Conservation (phyloP, 768 basidiomycete genomes). For the Naganishia randhawae region DNA sequence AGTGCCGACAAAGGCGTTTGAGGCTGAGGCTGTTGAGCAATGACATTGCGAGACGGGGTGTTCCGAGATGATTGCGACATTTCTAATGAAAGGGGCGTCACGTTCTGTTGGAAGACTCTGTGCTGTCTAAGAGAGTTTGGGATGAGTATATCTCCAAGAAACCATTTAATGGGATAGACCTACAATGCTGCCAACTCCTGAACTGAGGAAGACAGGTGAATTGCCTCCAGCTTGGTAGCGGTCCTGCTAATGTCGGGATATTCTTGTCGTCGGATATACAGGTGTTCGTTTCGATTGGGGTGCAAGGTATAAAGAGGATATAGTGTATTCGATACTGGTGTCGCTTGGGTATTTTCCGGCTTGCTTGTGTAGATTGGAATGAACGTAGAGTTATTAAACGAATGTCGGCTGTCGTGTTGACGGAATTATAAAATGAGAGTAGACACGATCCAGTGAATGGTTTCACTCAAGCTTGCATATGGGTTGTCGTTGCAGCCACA, state of each 20-base stretch:
- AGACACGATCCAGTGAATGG: background rate
- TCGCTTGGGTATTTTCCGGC: background rate
- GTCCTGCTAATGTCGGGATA: background rate
- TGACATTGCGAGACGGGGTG: background rate
- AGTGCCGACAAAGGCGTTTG: conserved; percentile 8
- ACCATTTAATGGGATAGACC: no score
- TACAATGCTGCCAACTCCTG: no score
- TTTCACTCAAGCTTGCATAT: background rate
- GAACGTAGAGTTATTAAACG: conserved; percentile 1
- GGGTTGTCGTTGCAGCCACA: background rate
- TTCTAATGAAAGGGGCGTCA: background rate
- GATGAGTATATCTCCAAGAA: no score
- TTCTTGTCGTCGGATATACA: background rate
- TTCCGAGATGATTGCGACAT: background rate
- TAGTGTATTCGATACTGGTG: no score
- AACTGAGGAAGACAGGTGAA: no score
- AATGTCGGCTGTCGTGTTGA: conserved; percentile 1
- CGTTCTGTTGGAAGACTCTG: background rate
- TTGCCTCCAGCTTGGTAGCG: no score
- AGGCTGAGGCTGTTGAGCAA: background rate
- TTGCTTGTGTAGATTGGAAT: background rate
- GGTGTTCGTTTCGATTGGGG: background rate
- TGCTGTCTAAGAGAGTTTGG: no score
- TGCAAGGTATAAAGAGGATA: background rate
- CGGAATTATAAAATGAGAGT: conserved; percentile 5